These are phyloP conservation scores for Eimeria brunetti DNA, from an alignment of 169 alveolate species.

Conservation along the genomic window DNA sequence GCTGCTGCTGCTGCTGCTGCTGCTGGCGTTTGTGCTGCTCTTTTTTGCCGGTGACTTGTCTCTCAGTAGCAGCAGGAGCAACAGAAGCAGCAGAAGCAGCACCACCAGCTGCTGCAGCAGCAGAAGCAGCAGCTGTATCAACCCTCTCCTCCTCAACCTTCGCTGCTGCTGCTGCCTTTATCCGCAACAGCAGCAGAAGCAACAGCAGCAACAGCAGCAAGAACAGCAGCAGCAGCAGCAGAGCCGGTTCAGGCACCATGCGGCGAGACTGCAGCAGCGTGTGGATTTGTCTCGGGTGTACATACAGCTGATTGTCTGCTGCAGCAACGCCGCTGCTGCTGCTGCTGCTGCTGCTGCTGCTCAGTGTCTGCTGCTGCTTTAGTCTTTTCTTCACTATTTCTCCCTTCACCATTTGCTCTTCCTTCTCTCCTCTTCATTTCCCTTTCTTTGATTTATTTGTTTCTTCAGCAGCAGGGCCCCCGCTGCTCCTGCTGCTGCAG, in stretches of 20 bases:
- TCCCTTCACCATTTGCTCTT: neutral
- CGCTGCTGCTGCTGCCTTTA: neutral
- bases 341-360: too few species aligned
- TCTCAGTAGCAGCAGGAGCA: constrained; percentile 11
- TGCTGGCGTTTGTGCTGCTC: too few species aligned
- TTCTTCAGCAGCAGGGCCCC: too few species aligned
- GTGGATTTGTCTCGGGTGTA: neutral
- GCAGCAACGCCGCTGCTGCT: neutral
- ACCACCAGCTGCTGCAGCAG: neutral
- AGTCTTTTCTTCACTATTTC: neutral
- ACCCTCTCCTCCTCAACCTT: neutral
- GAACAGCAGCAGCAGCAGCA: too few species aligned
- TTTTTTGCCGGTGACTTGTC: too few species aligned
- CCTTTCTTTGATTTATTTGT: too few species aligned
- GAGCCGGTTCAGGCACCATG: neutral
- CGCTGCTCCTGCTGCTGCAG: too few species aligned
- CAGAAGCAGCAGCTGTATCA: neutral
- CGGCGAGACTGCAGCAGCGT: neutral
- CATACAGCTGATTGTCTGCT: neutral
- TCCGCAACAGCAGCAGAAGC: neutral
- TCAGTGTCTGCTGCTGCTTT: neutral
- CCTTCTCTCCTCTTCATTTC: too few species aligned
- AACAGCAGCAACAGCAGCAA: neutral
- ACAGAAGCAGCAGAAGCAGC: neutral
- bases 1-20: neutral